Evolutionary conservation across 2,329 filamentous ascomycete genomes (phyloP).

Genomic region (Pseudopithomyces maydicus): DNA sequence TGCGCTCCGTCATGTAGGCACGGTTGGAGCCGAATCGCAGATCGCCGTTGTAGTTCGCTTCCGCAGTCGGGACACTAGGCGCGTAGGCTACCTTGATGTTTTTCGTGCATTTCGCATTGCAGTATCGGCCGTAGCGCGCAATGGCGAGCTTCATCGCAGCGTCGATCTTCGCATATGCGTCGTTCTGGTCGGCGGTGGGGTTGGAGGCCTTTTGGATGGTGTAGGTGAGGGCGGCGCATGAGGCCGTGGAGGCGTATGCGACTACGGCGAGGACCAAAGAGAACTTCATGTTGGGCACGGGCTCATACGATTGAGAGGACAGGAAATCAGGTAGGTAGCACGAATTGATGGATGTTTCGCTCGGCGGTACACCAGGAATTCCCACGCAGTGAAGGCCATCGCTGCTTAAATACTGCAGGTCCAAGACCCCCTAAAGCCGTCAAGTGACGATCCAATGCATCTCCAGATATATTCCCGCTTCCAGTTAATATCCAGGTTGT

Average conservation of each 20-base stretch:
- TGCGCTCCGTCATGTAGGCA: slow-evolving; percentile 42
- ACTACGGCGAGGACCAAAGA: slow-evolving; percentile 21
- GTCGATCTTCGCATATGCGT: slow-evolving; percentile 39
- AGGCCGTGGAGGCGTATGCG: slow-evolving; percentile 24
- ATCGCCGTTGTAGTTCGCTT: slow-evolving; percentile 43
- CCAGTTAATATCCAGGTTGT: background rate
- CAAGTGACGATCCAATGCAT: no score
- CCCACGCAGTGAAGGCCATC: no score
- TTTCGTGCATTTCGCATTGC: slow-evolving; percentile 26
- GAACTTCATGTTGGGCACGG: slow-evolving; percentile 25
- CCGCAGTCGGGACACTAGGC: slow-evolving; percentile 40
- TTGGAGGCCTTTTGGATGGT: slow-evolving; percentile 31
- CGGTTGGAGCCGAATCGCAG: slow-evolving; percentile 40
- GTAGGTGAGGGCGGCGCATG: slow-evolving; percentile 30
- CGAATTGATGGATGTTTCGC: no score
- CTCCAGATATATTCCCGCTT: background rate
- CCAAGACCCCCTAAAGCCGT: no score
- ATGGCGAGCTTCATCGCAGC: slow-evolving; percentile 38
- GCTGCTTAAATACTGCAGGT: no score
- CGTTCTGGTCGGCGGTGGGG: slow-evolving; percentile 37
- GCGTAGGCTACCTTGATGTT: slow-evolving; percentile 35
- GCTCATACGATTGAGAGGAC: background rate
- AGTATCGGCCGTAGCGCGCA: slow-evolving; percentile 29
- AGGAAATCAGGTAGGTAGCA: no score
- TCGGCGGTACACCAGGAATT: no score